Evolutionary conservation across 2,329 filamentous ascomycete genomes (phyloP).

Genomic region (Thyridium curvatum): DNA sequence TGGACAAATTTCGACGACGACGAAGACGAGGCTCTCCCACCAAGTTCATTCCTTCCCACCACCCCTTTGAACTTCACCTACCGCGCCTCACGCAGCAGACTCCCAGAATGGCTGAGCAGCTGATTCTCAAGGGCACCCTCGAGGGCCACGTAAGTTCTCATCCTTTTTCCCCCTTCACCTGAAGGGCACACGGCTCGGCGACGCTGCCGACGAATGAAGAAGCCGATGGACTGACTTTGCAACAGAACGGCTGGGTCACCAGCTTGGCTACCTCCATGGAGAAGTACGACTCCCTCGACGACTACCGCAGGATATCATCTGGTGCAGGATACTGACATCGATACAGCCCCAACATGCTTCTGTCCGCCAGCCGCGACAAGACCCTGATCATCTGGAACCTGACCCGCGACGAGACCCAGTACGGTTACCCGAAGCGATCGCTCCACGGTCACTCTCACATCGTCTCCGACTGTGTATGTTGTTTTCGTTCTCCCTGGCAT

Average conservation of each 20-base stretch:
- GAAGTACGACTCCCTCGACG: constrained; percentile 60
- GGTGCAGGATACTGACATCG: constrained; percentile 11
- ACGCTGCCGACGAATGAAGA: too few species aligned
- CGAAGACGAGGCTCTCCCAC: not conserved
- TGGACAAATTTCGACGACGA: constrained; percentile 1
- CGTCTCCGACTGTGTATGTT: constrained; percentile 98
- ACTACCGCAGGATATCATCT: not conserved
- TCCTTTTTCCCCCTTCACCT: constrained; percentile 14
- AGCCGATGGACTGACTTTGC: not conserved
- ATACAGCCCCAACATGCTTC: constrained; percentile 93
- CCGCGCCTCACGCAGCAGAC: constrained; percentile 25
- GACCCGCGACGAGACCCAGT: constrained; percentile 95
- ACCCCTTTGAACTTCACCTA: constrained; percentile 32
- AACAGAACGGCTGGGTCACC: constrained; percentile 93
- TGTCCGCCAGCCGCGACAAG: constrained; percentile 97
- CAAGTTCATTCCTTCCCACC: too few species aligned
- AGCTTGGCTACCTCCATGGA: constrained; percentile 96
- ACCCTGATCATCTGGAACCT: constrained; percentile 99
- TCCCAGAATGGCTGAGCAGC: constrained; percentile 77
- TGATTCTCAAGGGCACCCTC: constrained; percentile 94
- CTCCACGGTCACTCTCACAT: constrained; percentile 99
- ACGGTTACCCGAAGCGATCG: constrained; percentile 98
- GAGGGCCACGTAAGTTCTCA: constrained; percentile 77
- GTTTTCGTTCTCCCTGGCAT: constrained; percentile 2
- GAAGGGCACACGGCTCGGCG: too few species aligned